These are phyloP conservation scores for Protomyces inundatus DNA, from an alignment of 1,139 yeast species.

Conservation along the genomic window DNA sequence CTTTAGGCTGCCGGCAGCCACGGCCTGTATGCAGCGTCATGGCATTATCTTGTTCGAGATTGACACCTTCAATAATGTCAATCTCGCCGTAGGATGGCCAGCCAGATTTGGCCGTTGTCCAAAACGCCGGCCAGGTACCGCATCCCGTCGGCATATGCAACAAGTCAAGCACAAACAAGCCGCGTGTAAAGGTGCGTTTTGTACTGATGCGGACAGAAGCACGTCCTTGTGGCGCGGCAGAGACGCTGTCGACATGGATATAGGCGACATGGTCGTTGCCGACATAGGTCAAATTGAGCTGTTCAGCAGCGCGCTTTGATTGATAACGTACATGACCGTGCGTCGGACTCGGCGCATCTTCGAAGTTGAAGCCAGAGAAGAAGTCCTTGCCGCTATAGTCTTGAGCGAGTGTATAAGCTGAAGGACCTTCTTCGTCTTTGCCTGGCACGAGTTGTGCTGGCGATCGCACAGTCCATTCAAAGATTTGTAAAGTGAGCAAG, in stretches of 20 bases:
- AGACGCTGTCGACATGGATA: slow-evolving; percentile 16
- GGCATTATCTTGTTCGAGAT: slow-evolving; percentile 9
- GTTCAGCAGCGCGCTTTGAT: slow-evolving; percentile 5
- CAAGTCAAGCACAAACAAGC: slow-evolving; percentile 24
- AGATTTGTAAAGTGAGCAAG: not conserved
- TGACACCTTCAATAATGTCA: slow-evolving; percentile 28
- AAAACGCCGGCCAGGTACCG: slow-evolving; percentile 29
- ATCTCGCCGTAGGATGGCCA: slow-evolving; percentile 28
- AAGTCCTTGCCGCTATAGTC: slow-evolving; percentile 11
- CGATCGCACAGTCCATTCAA: slow-evolving; percentile 2
- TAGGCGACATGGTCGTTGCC: slow-evolving; percentile 21
- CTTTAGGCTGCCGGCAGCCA: slow-evolving; percentile 23
- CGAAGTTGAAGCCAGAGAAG: slow-evolving; percentile 25
- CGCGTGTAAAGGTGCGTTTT: slow-evolving; percentile 10
- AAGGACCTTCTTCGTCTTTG: not conserved
- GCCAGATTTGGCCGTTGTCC: slow-evolving; percentile 21
- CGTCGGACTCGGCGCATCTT: slow-evolving; percentile 26
- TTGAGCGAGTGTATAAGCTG: not conserved
- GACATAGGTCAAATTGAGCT: slow-evolving; percentile 17
- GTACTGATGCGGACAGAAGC: slow-evolving; percentile 23
- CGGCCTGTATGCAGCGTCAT: slow-evolving; percentile 25
- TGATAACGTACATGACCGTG: slow-evolving; percentile 25
- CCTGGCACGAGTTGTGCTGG: slow-evolving; percentile 1
- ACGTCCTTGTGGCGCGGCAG: slow-evolving; percentile 18
- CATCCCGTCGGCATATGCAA: slow-evolving; percentile 28